Evolutionary conservation across 805 yeast species (phyloP).

Genomic region (Helenozyma rhizophorensis): DNA sequence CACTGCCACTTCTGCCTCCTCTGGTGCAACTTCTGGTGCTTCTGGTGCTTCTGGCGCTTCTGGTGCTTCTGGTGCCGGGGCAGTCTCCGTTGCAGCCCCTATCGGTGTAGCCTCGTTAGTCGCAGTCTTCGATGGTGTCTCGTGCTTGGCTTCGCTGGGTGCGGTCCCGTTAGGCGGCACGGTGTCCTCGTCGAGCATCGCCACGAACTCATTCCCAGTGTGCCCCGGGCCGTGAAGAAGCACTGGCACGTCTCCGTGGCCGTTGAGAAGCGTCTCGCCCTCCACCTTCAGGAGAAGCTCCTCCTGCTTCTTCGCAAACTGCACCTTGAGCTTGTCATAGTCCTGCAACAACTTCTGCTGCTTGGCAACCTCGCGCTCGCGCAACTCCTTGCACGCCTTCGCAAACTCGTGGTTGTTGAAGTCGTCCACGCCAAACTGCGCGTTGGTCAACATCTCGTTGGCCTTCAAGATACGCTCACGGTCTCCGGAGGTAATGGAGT

Average conservation of each 20-base stretch:
- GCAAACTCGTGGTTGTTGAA: conserved; percentile 68
- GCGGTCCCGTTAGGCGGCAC: conserved; percentile 3
- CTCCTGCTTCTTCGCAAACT: conserved; percentile 16
- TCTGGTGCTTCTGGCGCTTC: conserved; percentile 13
- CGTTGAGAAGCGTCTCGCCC: not conserved
- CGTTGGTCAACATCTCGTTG: conserved; percentile 93
- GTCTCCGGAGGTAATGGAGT: conserved; percentile 70
- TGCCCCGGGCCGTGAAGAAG: not conserved
- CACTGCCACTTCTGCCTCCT: conserved; percentile 13
- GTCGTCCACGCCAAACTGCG: conserved; percentile 93
- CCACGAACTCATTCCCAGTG: not conserved
- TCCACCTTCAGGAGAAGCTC: conserved; percentile 3
- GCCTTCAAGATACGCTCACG: conserved; percentile 79
- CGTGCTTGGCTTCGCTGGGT: not conserved
- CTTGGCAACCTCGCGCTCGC: conserved; percentile 58
- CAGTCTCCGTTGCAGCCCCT: conserved; percentile 3
- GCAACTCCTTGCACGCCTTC: conserved; percentile 70
- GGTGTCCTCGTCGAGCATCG: too few relatives aligned
- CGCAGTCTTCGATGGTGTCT: not conserved
- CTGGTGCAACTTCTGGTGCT: conserved; percentile 11
- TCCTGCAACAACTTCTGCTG: conserved; percentile 41
- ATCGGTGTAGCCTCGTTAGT: conserved; percentile 1
- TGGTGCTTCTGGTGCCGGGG: conserved; percentile 10
- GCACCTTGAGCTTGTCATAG: conserved; percentile 25
- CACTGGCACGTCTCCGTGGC: not conserved